Evolutionary conservation across 2,329 filamentous ascomycete genomes (phyloP), one percentile per base, ranked within the genome.

Genomic region (Drechslera avenae): DNA sequence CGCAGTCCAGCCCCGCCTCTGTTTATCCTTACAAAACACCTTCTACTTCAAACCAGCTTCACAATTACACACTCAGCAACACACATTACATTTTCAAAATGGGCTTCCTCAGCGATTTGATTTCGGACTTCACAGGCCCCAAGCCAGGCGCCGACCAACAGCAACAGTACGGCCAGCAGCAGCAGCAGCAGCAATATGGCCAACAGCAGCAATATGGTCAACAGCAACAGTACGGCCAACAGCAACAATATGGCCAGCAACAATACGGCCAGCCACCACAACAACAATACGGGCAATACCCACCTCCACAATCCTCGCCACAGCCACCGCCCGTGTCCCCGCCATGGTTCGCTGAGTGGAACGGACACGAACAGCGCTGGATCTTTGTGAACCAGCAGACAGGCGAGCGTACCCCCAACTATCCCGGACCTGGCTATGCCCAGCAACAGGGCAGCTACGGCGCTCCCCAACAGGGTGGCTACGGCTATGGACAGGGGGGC

Each of bases 301-400:
- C 48, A 3, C 48, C 48, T 14, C 56, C 50, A 21, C 52, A 61
- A 19, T 36, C 49, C 10, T 51, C 49, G n/a, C 52, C 57, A 3
- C 56, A 54, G 3, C 57, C 63, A n/a, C 63, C 63, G 6, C 63
- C 63, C n/a, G 63, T 66, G 26, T 66, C 62, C 7, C 58, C 58
- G 13, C 63, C 63, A 2, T 66, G 63, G 63, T 46, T 48, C 5
- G 58, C 63, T 3, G 63, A 66, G 36, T 66, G 63, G 63, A 57
- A 62, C 41, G 39, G 31, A 8, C 58, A 54, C 26, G 63, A 64
- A 2, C 56, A 56, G 31, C 57, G 62, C 19, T 66, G 62, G 62
- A 6, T 66, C n/a, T 66, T 66, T 19, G 54, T 66, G 16, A 66
- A 66, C 44, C 63, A 66, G 40, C 60, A 63, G 13, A 59, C 52